Evolutionary conservation across 2,329 filamentous ascomycete species (phyloP), one percentile per base, ranked within the genome.

Genomic region (Talaromyces sp.): DNA sequence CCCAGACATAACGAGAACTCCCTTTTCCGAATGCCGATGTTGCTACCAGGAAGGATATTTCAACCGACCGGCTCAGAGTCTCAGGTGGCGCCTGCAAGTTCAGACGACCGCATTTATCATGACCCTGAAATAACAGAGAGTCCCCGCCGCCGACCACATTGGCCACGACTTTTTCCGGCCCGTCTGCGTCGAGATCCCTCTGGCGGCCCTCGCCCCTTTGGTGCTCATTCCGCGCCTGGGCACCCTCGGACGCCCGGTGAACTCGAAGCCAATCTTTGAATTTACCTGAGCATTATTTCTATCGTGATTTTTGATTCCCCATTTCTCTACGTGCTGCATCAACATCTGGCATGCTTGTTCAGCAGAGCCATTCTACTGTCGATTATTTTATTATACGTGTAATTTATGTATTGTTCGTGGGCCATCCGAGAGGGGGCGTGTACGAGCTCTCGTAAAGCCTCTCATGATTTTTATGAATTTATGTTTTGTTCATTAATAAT

Each of bases 21-120:
- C 51, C 62, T 64, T 16, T 69, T 72, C 40, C 63, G 70, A 32
- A 46, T 69, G 13, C 68, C 69, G 3, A 69, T 74, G 55, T 54
- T 70, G 44, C 64, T 75, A 5, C 66, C 75, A n/a, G 67, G 70
- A 8, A 69, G 72, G 24, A 65, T 73, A 43, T 64, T 71, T 51
- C 65, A 64, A 41, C 57, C 66, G 27, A 58, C 63, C 20, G 51
- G 62, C n/a, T 20, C 37, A 32, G 56, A 52, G 22, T 41, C 30
- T 11, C 55, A 41, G 41, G 11, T 40, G 11, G 46, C 22, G 13
- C 13, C 37, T 30, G 9, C 16, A 36, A 16, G 11, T 11, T 4
- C 33, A 2, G 41, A 53, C n/a, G 2, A 14, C 24, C 22, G 14
- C 20, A 10, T 5, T 11, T 13, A 17, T 24, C 33, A 14, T 32